Evolutionary conservation across 2,329 filamentous ascomycete genomes (phyloP), one percentile per base, ranked within the genome.

Genomic region (Pyrenophora graminea): DNA sequence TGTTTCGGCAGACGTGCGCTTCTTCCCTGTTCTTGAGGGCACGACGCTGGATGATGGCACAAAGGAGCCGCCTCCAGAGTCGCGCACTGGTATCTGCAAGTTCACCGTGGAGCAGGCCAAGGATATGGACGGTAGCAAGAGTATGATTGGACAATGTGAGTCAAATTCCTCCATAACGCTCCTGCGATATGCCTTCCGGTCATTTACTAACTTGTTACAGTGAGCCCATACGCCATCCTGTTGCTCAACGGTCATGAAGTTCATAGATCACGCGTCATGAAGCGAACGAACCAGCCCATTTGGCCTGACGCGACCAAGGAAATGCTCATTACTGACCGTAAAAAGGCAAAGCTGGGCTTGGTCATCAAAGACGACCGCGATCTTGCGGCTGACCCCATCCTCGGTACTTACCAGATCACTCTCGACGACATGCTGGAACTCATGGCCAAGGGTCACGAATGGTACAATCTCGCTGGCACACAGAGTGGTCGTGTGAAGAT

Each of bases 71-170:
- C 84, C 90, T 1, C 93, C 93, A 21, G 91, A 96, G 64, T 88
- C 90, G 13, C 93, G 93, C 68, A 96, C 93, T 17, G 95, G 94
- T 79, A 96, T 99, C 69, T 85, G 92, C 57, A 88, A 91, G 56
- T 96, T 97, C 74, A 95, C 89, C 0, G 84, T 99, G 45, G 92
- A 97, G 70, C 93, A 96, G 74, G 93, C 92, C 61, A 99, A 99
- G 79, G 93, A 97, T 64, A 82, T 99, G 27, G 94, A 99, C 67
- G 88, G 88, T 43, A 89, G 85, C 59, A 97, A 94, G 85, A 96
- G 91, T 74, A 77, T 99, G 68, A 86, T 97, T 53, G 94, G 94
- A 25, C 82, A 87, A 56, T 86, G 39, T 40, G 30, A 9, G 39
- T 40, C 25, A 9, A 3, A 31, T 17, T 17, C 23, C 4, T 6